Evolutionary conservation across 768 basidiomycete genomes (phyloP).

Genomic region (Boletus pseudo-olivaceus): DNA sequence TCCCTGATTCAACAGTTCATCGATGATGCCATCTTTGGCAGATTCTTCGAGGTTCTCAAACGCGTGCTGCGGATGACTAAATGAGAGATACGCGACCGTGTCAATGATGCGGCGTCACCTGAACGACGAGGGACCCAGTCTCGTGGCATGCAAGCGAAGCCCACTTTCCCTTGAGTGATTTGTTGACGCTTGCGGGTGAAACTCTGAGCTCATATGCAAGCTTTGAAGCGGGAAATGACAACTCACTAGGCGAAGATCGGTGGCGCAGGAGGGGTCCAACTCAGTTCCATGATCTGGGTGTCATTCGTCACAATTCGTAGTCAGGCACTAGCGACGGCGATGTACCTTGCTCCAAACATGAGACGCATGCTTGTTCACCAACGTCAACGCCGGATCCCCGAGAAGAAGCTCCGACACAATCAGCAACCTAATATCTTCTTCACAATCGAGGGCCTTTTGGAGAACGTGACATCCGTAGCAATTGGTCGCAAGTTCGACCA

Average conservation of each 20-base stretch:
- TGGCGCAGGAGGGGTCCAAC: conserved; percentile 82
- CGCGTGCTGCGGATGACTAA: conserved; percentile 52
- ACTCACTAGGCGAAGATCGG: conserved; percentile 85
- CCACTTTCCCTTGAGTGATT: conserved; percentile 85
- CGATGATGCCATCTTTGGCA: conserved; percentile 81
- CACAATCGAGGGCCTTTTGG: conserved; percentile 87
- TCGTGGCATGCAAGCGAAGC: conserved; percentile 87
- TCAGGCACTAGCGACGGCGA: not conserved
- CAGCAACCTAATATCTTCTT: conserved; percentile 78
- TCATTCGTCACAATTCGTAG: conserved; percentile 5
- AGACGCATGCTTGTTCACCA: conserved; percentile 88
- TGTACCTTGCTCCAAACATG: conserved; percentile 88
- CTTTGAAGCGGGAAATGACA: not conserved
- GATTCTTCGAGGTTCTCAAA: conserved; percentile 83
- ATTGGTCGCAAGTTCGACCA: conserved; percentile 84
- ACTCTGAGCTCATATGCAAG: not conserved
- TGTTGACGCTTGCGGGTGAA: conserved; percentile 62
- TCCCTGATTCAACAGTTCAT: conserved; percentile 77
- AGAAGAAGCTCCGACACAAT: conserved; percentile 83
- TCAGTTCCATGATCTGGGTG: conserved; percentile 80
- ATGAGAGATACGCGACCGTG: not conserved
- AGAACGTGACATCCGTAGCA: conserved; percentile 89
- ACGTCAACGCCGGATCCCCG: conserved; percentile 80
- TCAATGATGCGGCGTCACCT: conserved; percentile 42
- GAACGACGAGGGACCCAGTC: conserved; percentile 84